Evolutionary conservation across 2,329 filamentous ascomycete species (phyloP), one percentile per base, ranked within the genome.

Genomic region (Berkeleyomyces rouxiae): DNA sequence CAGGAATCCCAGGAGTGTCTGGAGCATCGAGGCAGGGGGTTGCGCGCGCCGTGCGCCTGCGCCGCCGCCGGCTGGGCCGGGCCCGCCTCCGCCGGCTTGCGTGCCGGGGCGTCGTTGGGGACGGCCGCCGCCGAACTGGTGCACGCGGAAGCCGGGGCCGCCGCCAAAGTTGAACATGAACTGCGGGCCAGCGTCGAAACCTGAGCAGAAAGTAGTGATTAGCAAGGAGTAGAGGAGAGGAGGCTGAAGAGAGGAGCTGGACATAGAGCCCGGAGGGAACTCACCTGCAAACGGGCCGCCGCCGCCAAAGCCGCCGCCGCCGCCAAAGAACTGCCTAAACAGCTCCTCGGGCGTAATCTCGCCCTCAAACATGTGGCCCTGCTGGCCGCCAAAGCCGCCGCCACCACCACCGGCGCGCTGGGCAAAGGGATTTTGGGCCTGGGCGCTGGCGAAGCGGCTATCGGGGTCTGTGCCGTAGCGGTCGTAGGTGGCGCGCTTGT

Each of bases 121-220:
- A 62, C 82, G 79, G 4, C 77, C 80, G 61, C 93, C 92, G 68
- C 91, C 92, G 72, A 99, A 97, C 72, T 96, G 92, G 73, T 97
- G 93, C 65, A 99, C 90, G 65, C 92, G 84, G 69, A 99, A 85
- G 23, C 91, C 63, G 2, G 92, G 90, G 6, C 90, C 89, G 65
- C 91, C 91, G 67, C 89, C 89, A 73, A 96, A 83, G 75, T 96
- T 96, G 75, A 97, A 97, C 62, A 96, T 88, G 72, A 96, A 96
- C 68, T 90, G 87, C 36, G 89, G 90, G 13, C 90, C 89, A 65
- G 80, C 82, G 69, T 90, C 87, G 73, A 91, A 90, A 49, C 75
- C 79, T 80, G 67, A 36, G 61, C 16, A 33, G 31, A 44, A 47
- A 4, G 6, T 5, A 10, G 11, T 33, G 23, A 31, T 13, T 23